phyloP scores from a whole-genome alignment of 352 stramenopile species.

The Phytopythium boreale region DNA sequence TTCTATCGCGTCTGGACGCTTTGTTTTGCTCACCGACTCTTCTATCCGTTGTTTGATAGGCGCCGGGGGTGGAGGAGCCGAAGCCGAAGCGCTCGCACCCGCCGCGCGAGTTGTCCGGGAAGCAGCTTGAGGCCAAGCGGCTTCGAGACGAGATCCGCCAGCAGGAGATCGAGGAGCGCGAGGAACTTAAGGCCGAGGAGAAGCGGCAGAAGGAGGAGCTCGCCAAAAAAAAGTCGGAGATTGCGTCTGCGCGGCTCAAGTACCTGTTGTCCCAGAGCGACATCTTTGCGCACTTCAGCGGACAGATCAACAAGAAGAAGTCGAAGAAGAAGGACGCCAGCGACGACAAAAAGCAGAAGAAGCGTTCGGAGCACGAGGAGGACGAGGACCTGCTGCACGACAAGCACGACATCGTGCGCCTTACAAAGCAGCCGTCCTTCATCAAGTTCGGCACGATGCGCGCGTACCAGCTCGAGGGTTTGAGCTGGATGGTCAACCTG shows the following conservation, averaged over 20 bases:
- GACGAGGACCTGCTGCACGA: slow-evolving; percentile 73
- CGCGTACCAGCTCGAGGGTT: slow-evolving; percentile 97
- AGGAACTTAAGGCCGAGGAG: slow-evolving; percentile 76
- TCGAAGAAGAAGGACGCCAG: slow-evolving; percentile 65
- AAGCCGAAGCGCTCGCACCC: slow-evolving; percentile 29
- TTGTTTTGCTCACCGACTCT: not conserved
- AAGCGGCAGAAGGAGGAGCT: slow-evolving; percentile 78
- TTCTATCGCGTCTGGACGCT: not conserved
- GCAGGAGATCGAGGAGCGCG: slow-evolving; percentile 61
- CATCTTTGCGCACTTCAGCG: slow-evolving; percentile 97
- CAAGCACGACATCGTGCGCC: slow-evolving; percentile 77
- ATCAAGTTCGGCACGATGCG: slow-evolving; percentile 95
- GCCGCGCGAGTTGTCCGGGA: slow-evolving; percentile 57
- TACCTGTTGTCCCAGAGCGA: slow-evolving; percentile 97
- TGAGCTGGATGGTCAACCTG: slow-evolving; percentile 99
- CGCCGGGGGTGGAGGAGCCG: slow-evolving; percentile 32
- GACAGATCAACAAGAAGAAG: slow-evolving; percentile 69
- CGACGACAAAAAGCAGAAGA: slow-evolving; percentile 78
- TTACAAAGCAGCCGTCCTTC: slow-evolving; percentile 89
- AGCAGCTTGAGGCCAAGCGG: slow-evolving; percentile 67
- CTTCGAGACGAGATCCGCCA: slow-evolving; percentile 72
- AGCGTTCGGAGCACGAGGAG: slow-evolving; percentile 80
- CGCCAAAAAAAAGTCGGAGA: slow-evolving; percentile 72
- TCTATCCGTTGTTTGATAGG: slow-evolving; percentile 13
- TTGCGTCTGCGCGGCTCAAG: slow-evolving; percentile 83